Base-by-base conservation (phyloP, 108 stramenopile genomes). In the Thalassiosira profunda region DNA sequence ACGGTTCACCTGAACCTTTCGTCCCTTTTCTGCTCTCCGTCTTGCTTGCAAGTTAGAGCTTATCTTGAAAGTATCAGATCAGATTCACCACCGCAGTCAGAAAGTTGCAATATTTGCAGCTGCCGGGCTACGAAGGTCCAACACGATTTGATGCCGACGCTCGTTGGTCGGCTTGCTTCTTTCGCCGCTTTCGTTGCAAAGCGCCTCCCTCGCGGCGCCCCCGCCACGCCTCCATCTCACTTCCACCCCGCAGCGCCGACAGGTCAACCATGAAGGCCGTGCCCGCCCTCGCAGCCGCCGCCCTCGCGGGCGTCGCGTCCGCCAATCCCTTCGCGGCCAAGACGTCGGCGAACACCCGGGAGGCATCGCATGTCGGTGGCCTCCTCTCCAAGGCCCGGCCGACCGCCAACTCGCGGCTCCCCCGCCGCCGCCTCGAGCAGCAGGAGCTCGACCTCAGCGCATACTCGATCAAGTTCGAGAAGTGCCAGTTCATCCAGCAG, bases 391-490 rank as follows among this genome's bases (percentile, higher is more conserved):
- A 57, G 8, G 87, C 90, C 44, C 44, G 5, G 48, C 77, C 46
- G n/a, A 46, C 48, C 24, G 46, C 35, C 36, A 60, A 60, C 35
- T 70, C 69, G 23, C 38, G 43, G 34, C 25, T 29, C 48, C 11
- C 14, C 10, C 41, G 62, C 12, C 89, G 86, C 64, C 48, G 25
- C 4, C 84, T 87, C 23, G 86, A 60, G 31, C 12, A 73, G 6
- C 57, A 61, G 26, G 55, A 83, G 12, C 73, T 90, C 46, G 90
- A 94, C 64, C 77, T 94, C 44, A 67, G 85, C 24, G 36, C 59
- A 7, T 95, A 92, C 69, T 86, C 88, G 9, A 54, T 95, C 74
- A 86, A 86, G 51, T 95, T 90, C 65, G 74, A 89, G 53, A 76
- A 90, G 56, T 95, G 93, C 47, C 89, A 89, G 47, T 84, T 87